These are phyloP conservation scores for Sporobolomyces roseus DNA, from an alignment of 768 basidiomycete genomes.

Conservation along the genomic window DNA sequence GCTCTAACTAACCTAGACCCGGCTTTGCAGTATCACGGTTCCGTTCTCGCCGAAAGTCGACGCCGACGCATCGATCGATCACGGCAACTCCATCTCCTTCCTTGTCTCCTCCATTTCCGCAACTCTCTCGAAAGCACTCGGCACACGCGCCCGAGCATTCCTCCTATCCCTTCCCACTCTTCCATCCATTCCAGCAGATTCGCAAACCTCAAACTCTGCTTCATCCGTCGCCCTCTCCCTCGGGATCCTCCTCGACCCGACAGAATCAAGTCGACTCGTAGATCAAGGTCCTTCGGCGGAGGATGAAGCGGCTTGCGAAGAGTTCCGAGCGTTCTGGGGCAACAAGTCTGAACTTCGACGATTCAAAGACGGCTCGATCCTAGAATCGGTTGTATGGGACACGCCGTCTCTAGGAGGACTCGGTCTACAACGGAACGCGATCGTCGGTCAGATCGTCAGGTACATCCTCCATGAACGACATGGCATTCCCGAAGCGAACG, in stretches of 20 bases:
- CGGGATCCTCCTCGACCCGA: slow-evolving; percentile 69
- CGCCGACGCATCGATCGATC: slow-evolving; percentile 31
- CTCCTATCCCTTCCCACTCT: slow-evolving; percentile 54
- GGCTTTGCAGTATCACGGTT: slow-evolving; percentile 31
- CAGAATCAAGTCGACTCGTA: slow-evolving; percentile 74
- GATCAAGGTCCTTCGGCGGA: slow-evolving; percentile 80
- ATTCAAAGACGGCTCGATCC: slow-evolving; percentile 91
- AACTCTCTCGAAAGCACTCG: slow-evolving; percentile 61
- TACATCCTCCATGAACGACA: slow-evolving; percentile 76
- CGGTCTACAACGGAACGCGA: slow-evolving; percentile 68
- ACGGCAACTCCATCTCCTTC: slow-evolving; percentile 22
- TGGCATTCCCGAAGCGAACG: slow-evolving; percentile 53
- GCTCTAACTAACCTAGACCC: no score
- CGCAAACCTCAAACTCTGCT: no score
- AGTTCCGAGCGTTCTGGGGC: slow-evolving; percentile 86
- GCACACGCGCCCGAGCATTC: slow-evolving; percentile 65
- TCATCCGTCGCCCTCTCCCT: slow-evolving; percentile 56
- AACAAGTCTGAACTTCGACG: slow-evolving; percentile 83
- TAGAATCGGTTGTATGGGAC: slow-evolving; percentile 96
- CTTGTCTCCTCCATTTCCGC: slow-evolving; percentile 45
- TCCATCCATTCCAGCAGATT: no score
- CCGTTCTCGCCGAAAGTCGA: slow-evolving; percentile 18
- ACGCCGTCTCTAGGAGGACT: slow-evolving; percentile 20
- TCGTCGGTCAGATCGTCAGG: slow-evolving; percentile 68
- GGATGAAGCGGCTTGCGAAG: slow-evolving; percentile 57